Base-by-base conservation (phyloP, 139 green algal species). In the Tetraselmis chui region DNA sequence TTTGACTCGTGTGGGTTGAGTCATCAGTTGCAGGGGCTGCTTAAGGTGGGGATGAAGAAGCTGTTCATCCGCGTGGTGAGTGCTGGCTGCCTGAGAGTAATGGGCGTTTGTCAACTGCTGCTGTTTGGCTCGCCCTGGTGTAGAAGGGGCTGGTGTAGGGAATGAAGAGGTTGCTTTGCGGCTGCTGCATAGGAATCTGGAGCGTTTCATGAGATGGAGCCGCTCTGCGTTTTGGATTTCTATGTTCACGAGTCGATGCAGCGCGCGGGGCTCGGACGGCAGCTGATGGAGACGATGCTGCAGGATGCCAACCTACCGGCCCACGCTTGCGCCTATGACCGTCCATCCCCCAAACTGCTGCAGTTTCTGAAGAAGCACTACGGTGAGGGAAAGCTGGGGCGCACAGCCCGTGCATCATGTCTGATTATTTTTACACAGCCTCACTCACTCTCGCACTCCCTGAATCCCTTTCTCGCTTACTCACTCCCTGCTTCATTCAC, bases 191-290 rank as follows among this genome's bases (percentile, higher is more conserved):
- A 87, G 84, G 79, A 82, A 2, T 80, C 83, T 0, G 85, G 84
- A 0, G 67, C 83, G 1, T 84, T 91, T 25, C 79, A 30, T 0
- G 89, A 95, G 85, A 84, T 92, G 11, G 79, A 91, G 76, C 90
- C 93, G 2, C 32, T 87, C 25, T 95, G 91, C 82, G 89, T 96
- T 24, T 82, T 97, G 78, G 93, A 97, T 81, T 96, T 97, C 59
- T 97, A 94, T 81, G 92, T 97, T 28, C 90, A 95, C 82, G 91
- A 95, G 84, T 85, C 76, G n/a, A 90, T 77, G 28, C 93, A 97
- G 84, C 87, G 92, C 5, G 32, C 83, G 31, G 93, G 93, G 25
- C 59, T 95, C 25, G 93, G 93, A 27, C 87, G 85, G 32, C 59
- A 78, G 2, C 83, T 97, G 28, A 94, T 95, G 58, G 88, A 94